Base-by-base conservation (phyloP, 2,329 filamentous ascomycete species). In the Hymenoscyphus infarciens region DNA sequence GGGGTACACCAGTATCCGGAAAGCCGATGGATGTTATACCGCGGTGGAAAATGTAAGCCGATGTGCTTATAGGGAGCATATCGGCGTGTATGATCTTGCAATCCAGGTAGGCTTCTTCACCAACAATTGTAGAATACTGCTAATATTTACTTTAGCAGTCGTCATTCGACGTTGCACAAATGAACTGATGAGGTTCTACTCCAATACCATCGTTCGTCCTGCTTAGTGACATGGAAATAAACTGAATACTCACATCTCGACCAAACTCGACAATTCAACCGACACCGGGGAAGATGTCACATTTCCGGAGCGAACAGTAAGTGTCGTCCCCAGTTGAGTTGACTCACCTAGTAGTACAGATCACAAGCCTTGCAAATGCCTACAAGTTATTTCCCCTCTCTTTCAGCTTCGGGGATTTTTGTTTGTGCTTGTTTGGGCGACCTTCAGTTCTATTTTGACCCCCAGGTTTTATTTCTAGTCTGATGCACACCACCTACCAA, bases 1-100 rank as follows among this genome's bases (percentile, higher is more conserved):
- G 15, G 19, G 5, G 2, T 27, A 5, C 11, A 57, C 19, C n/a
- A 5, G 45, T n/a, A n/a, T 42, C 35, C 8, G 31, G 39, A 1
- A 16, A 8, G 53, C 53, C n/a, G 49, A 55, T 15, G 19, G 31
- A 38, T 60, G 27, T 55, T 22, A 35, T 22, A 6, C 27, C 11
- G 27, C 33, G 27, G 57, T 7, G 49, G 16, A 45, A 54, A 52
- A 54, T 8, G 15, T 39, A n/a, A 42, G 61, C 61, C 61, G 61
- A 63, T 60, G n/a, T 63, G 61, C 39, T 63, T 58, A 25, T 29
- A 13, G 31, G 61, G 42, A 58, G 38, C 61, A 60, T 63, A 53
- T 63, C 61, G 61, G 61, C 61, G 58, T 49, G 38, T 60, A 52
- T 27, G 10, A 53, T 60, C 56, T 38, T 57, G 52, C 33, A 42